Conservation (phyloP, 2,329 filamentous ascomycete genomes). For the Aureobasidium namibiae region DNA sequence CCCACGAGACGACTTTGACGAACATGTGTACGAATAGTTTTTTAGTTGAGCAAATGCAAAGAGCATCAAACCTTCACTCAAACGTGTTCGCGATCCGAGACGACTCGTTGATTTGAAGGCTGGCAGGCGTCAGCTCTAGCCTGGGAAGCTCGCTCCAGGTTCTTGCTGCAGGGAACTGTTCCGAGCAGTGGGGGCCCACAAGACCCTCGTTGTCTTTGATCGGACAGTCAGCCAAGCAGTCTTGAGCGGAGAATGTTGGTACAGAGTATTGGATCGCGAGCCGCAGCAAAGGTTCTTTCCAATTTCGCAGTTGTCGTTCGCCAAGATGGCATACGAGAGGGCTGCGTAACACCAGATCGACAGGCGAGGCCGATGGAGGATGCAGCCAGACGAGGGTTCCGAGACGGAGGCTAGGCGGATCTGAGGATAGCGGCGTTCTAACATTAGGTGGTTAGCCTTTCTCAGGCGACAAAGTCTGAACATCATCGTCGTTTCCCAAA, state of each 20-base stretch:
- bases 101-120: not conserved
- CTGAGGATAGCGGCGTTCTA: not conserved
- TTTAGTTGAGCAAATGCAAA: conserved; percentile 4
- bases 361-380: conserved; percentile 3
- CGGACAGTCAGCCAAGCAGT: not conserved
- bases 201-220: not conserved
- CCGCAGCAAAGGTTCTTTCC: not conserved
- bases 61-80: conserved; percentile 3
- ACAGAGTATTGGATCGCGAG: not conserved
- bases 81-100: not conserved
- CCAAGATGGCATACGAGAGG: not conserved
- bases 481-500: conserved; percentile 6
- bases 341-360: conserved; percentile 1
- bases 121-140: not conserved
- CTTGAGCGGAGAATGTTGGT: not conserved
- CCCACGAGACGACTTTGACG: conserved; percentile 1
- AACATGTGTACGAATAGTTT: conserved; percentile 9
- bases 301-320: not conserved
- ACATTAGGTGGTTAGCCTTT: not conserved
- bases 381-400: not conserved
- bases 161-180: not conserved
- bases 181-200: not conserved
- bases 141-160: not conserved
- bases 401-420: not conserved
- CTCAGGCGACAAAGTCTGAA: not conserved